Conservation (phyloP, 164 flowering plant genomes). For the Dillenia suffruticosa region DNA sequence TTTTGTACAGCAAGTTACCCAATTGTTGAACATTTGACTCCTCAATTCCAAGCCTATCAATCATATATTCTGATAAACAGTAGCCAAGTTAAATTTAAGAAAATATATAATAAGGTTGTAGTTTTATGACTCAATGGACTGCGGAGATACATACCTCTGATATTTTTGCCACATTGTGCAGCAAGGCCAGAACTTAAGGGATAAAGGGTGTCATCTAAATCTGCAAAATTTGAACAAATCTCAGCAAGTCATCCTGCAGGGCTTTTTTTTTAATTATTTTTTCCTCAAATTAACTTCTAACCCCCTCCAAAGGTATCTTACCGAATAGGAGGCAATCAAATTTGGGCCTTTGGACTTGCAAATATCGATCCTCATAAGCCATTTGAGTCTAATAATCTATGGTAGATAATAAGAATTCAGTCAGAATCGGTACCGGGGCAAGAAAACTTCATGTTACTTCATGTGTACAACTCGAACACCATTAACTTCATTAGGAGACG, state of each 20-base stretch:
- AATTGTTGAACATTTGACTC: slow-evolving; percentile 31
- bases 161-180: slow-evolving; percentile 29
- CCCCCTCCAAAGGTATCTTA: slow-evolving; percentile 10
- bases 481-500: no score
- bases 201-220: slow-evolving; percentile 65
- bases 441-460: no score
- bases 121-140: neutral
- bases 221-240: slow-evolving; percentile 18
- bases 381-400: slow-evolving; percentile 21
- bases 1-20: slow-evolving; percentile 47
- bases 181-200: slow-evolving; percentile 53
- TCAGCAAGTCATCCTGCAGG: neutral
- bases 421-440: no score
- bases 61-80: slow-evolving; percentile 45
- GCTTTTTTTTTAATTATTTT: no score
- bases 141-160: slow-evolving; percentile 2
- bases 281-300: neutral
- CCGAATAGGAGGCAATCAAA: slow-evolving; percentile 60
- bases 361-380: slow-evolving; percentile 40
- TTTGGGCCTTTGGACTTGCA: slow-evolving; percentile 32
- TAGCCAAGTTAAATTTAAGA: neutral
- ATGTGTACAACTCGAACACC: no score
- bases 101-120: neutral
- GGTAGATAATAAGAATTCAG: slow-evolving; percentile 1
- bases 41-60: slow-evolving; percentile 53